Base-by-base conservation (phyloP, 2,329 filamentous ascomycete genomes). In the Nigrospora osmanthi region DNA sequence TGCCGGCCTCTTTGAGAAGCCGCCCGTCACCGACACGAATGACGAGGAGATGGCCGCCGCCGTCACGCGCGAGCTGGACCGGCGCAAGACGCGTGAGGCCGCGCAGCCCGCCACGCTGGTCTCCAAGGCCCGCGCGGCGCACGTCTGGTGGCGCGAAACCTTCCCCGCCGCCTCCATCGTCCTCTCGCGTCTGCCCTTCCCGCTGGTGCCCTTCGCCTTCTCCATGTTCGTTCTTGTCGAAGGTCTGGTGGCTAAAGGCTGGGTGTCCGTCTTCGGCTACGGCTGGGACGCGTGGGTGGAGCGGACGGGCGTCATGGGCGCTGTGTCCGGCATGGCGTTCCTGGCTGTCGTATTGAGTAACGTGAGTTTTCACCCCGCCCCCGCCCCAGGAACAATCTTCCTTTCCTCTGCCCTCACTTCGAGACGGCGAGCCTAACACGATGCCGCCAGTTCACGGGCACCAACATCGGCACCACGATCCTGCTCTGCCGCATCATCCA, bases 191-290 rank as follows among this genome's bases (percentile, higher is more conserved):
- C 68, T 89, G 2, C 85, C 85, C 0, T 78, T 84, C 44, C 73
- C 81, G 0, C 72, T 88, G 0, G 70, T 89, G 0, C 84, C 85
- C 0, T 88, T 88, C 54, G 80, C 83, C 0, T 80, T 89, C 45
- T 71, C 75, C 49, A 88, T 88, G 84, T 88, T 88, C 49, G 73
- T 88, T 11, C 72, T 89, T 0, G 84, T 88, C 0, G 83, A 89
- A 56, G 83, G 75, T 0, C 63, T 89, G 1, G 83, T 85, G 0
- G 85, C 80, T 0, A 87, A 85, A 49, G 84, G 85, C 10, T 88
- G 85, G 85, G 79, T 88, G 0, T 74, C 76, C 0, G 81, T 87
- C 0, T 88, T 88, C 52, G 84, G 83, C 0, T 71, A 84, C 43
- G 84, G 83, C 2, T 88, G 84, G 84, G 76, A 85, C 47, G 77